phyloP scores from a whole-genome alignment of 495 filamentous ascomycete genomes.

The Annulohypoxylon stygium region DNA sequence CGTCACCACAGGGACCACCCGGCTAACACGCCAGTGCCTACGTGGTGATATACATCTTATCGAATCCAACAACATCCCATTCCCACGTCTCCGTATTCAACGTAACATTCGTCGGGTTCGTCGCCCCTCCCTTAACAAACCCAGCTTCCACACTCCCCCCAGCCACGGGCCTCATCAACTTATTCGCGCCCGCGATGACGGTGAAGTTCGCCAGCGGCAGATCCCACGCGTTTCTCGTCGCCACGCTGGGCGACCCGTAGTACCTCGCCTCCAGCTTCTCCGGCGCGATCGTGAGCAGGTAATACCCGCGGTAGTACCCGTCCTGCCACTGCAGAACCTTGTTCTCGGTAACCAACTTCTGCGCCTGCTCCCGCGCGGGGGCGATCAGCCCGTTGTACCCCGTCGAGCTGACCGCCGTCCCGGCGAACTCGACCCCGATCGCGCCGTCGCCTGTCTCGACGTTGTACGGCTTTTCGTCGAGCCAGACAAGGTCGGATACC shows the following conservation, averaged over 20 bases:
- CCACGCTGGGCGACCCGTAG: constrained; percentile 61
- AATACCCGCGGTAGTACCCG: constrained; percentile 75
- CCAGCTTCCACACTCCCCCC: constrained; percentile 65
- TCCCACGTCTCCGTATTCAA: constrained; percentile 61
- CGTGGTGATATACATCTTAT: constrained; percentile 49
- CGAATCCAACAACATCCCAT: constrained; percentile 50
- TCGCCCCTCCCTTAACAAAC: constrained; percentile 63
- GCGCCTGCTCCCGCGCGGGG: constrained; percentile 55
- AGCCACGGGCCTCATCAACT: constrained; percentile 61
- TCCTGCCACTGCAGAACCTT: constrained; percentile 76
- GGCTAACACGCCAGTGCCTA: neutral
- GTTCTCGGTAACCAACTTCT: constrained; percentile 64
- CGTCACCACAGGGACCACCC: neutral
- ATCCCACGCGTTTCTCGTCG: constrained; percentile 64
- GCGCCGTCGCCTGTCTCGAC: constrained; percentile 66
- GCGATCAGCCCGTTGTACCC: constrained; percentile 63
- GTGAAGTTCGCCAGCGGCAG: constrained; percentile 73
- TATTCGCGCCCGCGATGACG: constrained; percentile 67
- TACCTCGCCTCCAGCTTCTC: constrained; percentile 45
- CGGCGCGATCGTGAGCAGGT: constrained; percentile 50
- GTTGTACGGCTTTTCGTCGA: constrained; percentile 69
- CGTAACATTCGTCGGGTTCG: constrained; percentile 62
- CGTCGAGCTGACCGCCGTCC: constrained; percentile 69
- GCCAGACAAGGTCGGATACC: constrained; percentile 73
- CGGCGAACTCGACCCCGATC: constrained; percentile 76